phyloP scores from a whole-genome alignment of 768 basidiomycete species.

The Candolleomyces aberdarensis region DNA sequence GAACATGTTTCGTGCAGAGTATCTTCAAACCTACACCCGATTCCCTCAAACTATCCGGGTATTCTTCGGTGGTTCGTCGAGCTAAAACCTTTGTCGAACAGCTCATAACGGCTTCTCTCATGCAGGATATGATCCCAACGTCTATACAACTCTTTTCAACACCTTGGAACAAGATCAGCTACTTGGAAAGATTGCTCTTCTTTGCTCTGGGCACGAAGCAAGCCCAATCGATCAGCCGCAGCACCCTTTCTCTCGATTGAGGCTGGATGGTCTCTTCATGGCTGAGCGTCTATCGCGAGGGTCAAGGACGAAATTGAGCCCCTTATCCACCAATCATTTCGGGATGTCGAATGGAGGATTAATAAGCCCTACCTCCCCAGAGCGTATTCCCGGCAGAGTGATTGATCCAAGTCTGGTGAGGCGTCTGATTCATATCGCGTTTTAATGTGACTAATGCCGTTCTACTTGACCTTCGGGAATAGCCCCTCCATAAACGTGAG shows the following conservation, averaged over 20 bases:
- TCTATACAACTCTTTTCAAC: conserved; percentile 55
- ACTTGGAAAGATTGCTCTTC: conserved; percentile 60
- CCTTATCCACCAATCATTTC: conserved; percentile 34
- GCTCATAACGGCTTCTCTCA: conserved; percentile 5
- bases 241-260: conserved; percentile 51
- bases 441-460: conserved; percentile 1
- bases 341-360: conserved; percentile 55
- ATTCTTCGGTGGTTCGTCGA: conserved; percentile 64
- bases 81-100: background rate
- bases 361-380: conserved; percentile 64
- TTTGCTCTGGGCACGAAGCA: conserved; percentile 47
- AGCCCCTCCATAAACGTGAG: conserved; percentile 81
- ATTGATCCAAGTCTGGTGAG: conserved; percentile 67
- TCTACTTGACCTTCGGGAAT: conserved; percentile 1
- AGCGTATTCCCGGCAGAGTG: conserved; percentile 38
- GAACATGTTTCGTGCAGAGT: conserved; percentile 41
- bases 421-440: conserved; percentile 3
- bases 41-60: conserved; percentile 74
- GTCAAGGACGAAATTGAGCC: conserved; percentile 39
- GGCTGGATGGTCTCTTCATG: conserved; percentile 50
- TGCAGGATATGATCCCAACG: conserved; percentile 53
- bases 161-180: conserved; percentile 59
- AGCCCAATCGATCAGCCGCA: conserved; percentile 33
- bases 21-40: conserved; percentile 64
- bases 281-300: conserved; percentile 32